A percentile compares a stretch with the other conserved stretches of the same genome.
phyloP scores from a whole-genome alignment of 2,329 filamentous ascomycete species.

The Cylindrodendrum hubeiense region DNA sequence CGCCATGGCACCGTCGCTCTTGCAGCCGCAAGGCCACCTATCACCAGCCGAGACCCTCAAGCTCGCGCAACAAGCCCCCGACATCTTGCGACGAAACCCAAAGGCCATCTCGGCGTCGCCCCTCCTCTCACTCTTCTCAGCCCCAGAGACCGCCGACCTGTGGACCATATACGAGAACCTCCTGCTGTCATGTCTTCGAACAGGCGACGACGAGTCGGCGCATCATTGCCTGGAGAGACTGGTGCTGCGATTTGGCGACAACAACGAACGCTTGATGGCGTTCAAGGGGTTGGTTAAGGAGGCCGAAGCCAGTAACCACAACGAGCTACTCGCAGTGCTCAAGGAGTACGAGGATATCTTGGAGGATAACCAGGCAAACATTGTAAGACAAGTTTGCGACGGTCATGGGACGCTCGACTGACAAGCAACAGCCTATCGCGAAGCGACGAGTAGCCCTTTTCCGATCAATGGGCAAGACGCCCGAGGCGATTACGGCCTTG shows the following conservation, averaged over 20 bases:
- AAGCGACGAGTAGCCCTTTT: constrained; percentile 89
- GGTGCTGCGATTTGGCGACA: constrained; percentile 81
- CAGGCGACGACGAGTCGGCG: constrained; percentile 84
- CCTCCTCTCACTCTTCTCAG: constrained; percentile 64
- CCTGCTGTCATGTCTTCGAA: constrained; percentile 84
- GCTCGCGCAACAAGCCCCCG: constrained; percentile 72
- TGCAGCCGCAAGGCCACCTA: constrained; percentile 69
- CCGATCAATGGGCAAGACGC: constrained; percentile 75
- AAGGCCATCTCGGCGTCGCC: constrained; percentile 68
- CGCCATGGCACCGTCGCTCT: constrained; percentile 64
- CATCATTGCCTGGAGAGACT: constrained; percentile 81
- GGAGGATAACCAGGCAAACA: constrained; percentile 79
- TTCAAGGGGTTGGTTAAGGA: constrained; percentile 87
- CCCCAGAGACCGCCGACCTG: constrained; percentile 79
- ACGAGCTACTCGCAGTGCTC: constrained; percentile 76
- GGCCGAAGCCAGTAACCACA: constrained; percentile 76
- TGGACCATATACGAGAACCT: constrained; percentile 92
- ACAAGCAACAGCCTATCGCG: constrained; percentile 75
- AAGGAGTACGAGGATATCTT: constrained; percentile 84
- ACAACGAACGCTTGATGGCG: constrained; percentile 89
- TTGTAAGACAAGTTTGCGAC: constrained; percentile 65
- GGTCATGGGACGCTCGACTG: constrained; percentile 28
- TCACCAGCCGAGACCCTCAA: constrained; percentile 67
- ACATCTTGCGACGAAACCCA: constrained; percentile 65
- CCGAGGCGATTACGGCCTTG: constrained; percentile 81